Percentiles rank a stretch among this genome's conserved stretches.
phyloP scores from a whole-genome alignment of 306 rosid genomes.

The Oxytropis ochrocephala region DNA sequence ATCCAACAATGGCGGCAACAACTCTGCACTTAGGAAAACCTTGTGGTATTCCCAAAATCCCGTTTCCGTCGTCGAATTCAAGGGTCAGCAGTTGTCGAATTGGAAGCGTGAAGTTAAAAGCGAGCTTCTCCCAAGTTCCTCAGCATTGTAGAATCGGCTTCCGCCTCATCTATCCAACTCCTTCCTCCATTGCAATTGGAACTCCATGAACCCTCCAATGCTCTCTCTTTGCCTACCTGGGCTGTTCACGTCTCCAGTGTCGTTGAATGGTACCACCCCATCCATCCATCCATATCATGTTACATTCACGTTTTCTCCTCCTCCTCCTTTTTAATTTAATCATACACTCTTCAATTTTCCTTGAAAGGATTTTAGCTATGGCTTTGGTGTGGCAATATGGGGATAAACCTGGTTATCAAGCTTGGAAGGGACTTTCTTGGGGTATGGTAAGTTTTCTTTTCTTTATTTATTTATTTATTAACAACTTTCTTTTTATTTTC shows the following conservation, averaged over 20 bases:
- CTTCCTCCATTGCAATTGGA: conserved; percentile 42
- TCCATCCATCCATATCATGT: not conserved
- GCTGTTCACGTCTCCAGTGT: conserved; percentile 92
- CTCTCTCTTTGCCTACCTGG: conserved; percentile 96
- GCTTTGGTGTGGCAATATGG: conserved; percentile 94
- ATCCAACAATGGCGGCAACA: conserved; percentile 31
- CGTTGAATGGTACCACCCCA: conserved; percentile 50
- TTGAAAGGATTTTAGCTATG: conserved; percentile 78
- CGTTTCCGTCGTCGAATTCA: conserved; percentile 2
- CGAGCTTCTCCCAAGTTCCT: conserved; percentile 46
- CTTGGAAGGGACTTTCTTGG: conserved; percentile 98
- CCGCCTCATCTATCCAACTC: conserved; percentile 47
- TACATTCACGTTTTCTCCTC: too few relatives aligned
- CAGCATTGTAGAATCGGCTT: conserved; percentile 36
- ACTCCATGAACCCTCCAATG: conserved; percentile 74
- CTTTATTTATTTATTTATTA: not conserved
- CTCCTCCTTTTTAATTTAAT: too few relatives aligned
- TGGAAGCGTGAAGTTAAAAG: conserved; percentile 13
- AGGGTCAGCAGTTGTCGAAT: not conserved
- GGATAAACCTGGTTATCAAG: conserved; percentile 59
- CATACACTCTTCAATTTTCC: not conserved
- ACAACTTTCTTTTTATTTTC: not conserved
- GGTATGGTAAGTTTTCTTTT: conserved; percentile 62
- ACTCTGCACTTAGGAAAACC: conserved; percentile 29
- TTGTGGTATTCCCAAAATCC: conserved; percentile 3